phyloP scores from a whole-genome alignment of 1,139 yeast genomes.

The Kurtzmaniella natalensis region DNA sequence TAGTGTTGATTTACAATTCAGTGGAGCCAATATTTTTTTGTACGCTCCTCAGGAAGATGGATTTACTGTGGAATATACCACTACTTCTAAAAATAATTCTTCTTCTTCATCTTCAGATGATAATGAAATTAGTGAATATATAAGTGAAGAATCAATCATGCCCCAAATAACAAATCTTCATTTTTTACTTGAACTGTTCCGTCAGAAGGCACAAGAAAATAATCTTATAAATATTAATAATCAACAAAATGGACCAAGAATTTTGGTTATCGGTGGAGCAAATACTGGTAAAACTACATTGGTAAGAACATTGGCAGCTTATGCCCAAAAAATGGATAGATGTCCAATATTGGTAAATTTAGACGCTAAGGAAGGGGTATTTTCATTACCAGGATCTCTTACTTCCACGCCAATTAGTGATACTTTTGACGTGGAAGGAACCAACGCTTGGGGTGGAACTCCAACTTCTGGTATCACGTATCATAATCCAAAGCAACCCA shows the following conservation, averaged over 20 bases:
- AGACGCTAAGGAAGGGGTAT: constrained; percentile 76
- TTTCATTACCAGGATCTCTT: constrained; percentile 79
- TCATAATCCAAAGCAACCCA: constrained; percentile 83
- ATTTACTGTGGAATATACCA: constrained; percentile 44
- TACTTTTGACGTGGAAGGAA: constrained; percentile 69
- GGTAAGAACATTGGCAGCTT: constrained; percentile 64
- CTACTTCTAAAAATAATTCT: constrained; percentile 27
- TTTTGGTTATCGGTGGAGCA: constrained; percentile 68
- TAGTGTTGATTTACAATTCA: constrained; percentile 58
- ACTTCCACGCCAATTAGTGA: constrained; percentile 85
- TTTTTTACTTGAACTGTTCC: constrained; percentile 64
- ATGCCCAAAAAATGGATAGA: constrained; percentile 68
- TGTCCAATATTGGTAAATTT: constrained; percentile 72
- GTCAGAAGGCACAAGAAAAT: constrained; percentile 29
- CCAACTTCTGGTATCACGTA: constrained; percentile 83
- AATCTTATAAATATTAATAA: constrained; percentile 14
- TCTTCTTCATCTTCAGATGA: constrained; percentile 30
- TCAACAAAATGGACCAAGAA: constrained; percentile 53
- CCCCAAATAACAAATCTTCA: constrained; percentile 62
- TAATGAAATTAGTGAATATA: constrained; percentile 49
- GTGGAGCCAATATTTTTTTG: constrained; percentile 53
- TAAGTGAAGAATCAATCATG: constrained; percentile 70
- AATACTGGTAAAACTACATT: constrained; percentile 78
- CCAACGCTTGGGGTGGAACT: constrained; percentile 75
- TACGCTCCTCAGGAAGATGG: constrained; percentile 58